Percentiles rank a stretch among this genome's conserved stretches.
Evolutionary conservation across 768 basidiomycete genomes (phyloP).

Genomic region (Russula virescens): DNA sequence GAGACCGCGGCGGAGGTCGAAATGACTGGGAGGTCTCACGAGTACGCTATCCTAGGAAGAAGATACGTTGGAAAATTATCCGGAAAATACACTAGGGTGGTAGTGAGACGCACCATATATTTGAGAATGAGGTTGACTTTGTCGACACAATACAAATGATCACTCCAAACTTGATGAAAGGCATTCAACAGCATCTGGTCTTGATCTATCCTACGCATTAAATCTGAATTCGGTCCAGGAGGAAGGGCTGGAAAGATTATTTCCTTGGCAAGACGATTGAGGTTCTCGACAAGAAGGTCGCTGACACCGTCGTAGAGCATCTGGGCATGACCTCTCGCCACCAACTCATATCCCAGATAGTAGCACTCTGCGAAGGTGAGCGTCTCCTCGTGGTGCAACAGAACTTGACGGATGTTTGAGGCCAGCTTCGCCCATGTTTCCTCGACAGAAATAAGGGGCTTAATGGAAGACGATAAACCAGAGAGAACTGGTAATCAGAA

Average conservation of each 20-base stretch:
- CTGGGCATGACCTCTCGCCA: conserved; percentile 78
- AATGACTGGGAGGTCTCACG: conserved; percentile 66
- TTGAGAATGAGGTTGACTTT: conserved; percentile 86
- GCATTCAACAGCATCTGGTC: conserved; percentile 82
- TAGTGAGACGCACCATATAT: conserved; percentile 70
- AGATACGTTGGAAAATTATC: conserved; percentile 20
- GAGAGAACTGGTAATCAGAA: neutral
- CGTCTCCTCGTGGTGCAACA: conserved; percentile 84
- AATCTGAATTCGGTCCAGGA: conserved; percentile 56
- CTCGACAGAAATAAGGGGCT: conserved; percentile 74
- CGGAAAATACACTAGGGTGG: neutral
- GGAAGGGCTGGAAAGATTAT: conserved; percentile 82
- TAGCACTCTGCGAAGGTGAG: conserved; percentile 92
- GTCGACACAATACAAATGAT: conserved; percentile 83
- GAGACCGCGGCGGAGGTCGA: conserved; percentile 75
- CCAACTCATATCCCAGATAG: conserved; percentile 93
- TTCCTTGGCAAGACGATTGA: conserved; percentile 69
- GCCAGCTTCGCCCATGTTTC: conserved; percentile 80
- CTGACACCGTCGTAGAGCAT: conserved; percentile 83
- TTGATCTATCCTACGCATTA: conserved; percentile 71
- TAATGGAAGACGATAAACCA: conserved; percentile 6
- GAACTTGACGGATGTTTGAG: conserved; percentile 87
- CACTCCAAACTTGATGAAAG: conserved; percentile 83
- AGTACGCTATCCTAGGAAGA: conserved; percentile 64
- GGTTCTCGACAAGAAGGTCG: conserved; percentile 72